Evolutionary conservation across 257 asterid species (phyloP).

Genomic region (Coffea canephora): DNA sequence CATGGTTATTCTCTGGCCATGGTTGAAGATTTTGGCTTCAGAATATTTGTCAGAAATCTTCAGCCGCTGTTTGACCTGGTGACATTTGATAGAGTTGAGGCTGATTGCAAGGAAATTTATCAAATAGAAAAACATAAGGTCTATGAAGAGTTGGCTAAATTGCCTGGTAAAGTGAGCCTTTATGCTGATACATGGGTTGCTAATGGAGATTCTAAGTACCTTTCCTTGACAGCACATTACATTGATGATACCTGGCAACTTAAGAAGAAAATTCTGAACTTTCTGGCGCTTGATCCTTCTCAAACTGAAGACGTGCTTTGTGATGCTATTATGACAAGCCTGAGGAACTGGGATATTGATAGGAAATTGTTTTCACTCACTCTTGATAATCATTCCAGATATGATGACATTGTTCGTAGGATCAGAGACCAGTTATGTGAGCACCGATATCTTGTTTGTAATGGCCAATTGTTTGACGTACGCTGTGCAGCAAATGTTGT

Average conservation of each 20-base stretch:
- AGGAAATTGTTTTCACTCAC: slow-evolving; percentile 79
- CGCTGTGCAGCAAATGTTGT: slow-evolving; percentile 85
- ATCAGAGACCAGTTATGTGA: slow-evolving; percentile 79
- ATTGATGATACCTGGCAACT: slow-evolving; percentile 77
- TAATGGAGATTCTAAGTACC: slow-evolving; percentile 53
- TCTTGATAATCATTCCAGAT: slow-evolving; percentile 48
- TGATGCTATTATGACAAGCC: slow-evolving; percentile 62
- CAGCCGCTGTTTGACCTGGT: slow-evolving; percentile 81
- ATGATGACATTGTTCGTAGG: slow-evolving; percentile 60
- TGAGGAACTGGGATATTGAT: slow-evolving; percentile 81
- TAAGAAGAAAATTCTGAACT: slow-evolving; percentile 65
- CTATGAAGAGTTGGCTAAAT: slow-evolving; percentile 66
- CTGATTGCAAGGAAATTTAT: slow-evolving; percentile 75
- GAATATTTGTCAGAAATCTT: slow-evolving; percentile 66
- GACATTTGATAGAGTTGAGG: slow-evolving; percentile 57
- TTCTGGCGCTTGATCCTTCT: slow-evolving; percentile 57
- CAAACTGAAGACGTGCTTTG: slow-evolving; percentile 66
- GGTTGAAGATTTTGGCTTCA: slow-evolving; percentile 91
- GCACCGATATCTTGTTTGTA: slow-evolving; percentile 72
- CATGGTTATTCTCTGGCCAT: slow-evolving; percentile 82
- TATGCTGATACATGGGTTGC: slow-evolving; percentile 72
- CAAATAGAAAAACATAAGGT: slow-evolving; percentile 71
- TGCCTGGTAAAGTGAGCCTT: slow-evolving; percentile 84
- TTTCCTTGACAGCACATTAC: slow-evolving; percentile 78
- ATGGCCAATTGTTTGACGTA: slow-evolving; percentile 85